A percentile compares a stretch with the other conserved stretches of the same genome.
Evolutionary conservation across 139 green algal genomes (phyloP).

Genomic region (Edaphochlamys debaryana): DNA sequence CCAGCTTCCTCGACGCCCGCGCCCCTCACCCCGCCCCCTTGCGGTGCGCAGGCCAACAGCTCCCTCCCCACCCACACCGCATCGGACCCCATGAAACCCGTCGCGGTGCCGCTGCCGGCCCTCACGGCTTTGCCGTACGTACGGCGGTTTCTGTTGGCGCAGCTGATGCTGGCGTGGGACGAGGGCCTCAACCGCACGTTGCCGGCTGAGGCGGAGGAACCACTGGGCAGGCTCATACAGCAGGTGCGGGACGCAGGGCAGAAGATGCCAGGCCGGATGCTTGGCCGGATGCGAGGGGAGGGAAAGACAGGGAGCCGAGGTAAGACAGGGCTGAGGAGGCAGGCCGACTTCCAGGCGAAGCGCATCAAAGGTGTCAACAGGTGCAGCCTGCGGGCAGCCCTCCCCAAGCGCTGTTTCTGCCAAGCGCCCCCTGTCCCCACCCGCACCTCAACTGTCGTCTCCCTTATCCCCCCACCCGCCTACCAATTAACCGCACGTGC

Average conservation of each 20-base stretch:
- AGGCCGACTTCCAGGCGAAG: background rate
- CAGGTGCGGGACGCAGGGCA: background rate
- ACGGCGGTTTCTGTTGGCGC: background rate
- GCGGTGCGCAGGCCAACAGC: too few species aligned
- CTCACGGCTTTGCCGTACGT: conserved; percentile 6
- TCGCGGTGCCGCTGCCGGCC: background rate
- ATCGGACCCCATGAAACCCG: too few species aligned
- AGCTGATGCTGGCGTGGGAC: background rate
- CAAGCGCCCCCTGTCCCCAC: background rate
- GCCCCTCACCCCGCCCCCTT: too few species aligned
- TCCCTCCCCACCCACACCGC: too few species aligned
- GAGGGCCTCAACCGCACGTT: background rate
- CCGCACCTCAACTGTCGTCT: background rate
- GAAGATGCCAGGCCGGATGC: background rate
- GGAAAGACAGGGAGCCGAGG: background rate
- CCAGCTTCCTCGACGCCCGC: too few species aligned
- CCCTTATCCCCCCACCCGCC: background rate
- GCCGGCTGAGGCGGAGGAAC: background rate
- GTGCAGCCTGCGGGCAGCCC: too few species aligned
- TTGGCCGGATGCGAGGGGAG: background rate
- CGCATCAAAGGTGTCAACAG: background rate
- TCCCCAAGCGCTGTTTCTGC: background rate
- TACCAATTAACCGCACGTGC: background rate
- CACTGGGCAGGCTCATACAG: background rate
- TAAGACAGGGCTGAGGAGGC: background rate